phyloP scores from a whole-genome alignment of 2,329 filamentous ascomycete species.

The Claviceps humidiphila region DNA sequence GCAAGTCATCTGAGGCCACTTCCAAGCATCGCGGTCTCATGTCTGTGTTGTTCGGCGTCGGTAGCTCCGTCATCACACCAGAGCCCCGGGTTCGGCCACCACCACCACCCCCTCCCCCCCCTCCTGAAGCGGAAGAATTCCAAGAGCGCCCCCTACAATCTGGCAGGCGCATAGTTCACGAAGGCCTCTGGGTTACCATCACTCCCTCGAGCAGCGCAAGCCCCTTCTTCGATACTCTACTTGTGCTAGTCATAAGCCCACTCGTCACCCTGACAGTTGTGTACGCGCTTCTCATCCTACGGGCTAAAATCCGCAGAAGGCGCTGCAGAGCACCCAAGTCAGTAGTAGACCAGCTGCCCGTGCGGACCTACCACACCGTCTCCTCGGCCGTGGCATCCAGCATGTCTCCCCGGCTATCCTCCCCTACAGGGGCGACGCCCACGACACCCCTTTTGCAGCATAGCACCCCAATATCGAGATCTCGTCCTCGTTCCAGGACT shows the following conservation, averaged over 20 bases:
- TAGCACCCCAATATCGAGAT: constrained; percentile 25
- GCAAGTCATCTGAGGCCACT: constrained; percentile 19
- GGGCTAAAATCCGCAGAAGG: constrained; percentile 75
- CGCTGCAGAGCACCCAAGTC: constrained; percentile 97
- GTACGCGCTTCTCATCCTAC: constrained; percentile 74
- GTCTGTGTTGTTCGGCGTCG: constrained; percentile 37
- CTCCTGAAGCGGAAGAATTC: constrained; percentile 10
- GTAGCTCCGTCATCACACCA: constrained; percentile 17
- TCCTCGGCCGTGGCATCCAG: constrained; percentile 35
- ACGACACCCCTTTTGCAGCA: constrained; percentile 69
- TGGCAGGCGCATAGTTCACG: constrained; percentile 19
- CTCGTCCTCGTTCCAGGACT: constrained; percentile 51
- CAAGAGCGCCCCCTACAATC: constrained; percentile 7
- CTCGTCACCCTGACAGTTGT: constrained; percentile 86
- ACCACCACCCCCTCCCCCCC: constrained; percentile 14
- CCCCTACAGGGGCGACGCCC: constrained; percentile 51
- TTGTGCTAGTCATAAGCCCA: constrained; percentile 94
- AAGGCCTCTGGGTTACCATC: constrained; percentile 92
- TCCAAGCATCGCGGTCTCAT: constrained; percentile 26
- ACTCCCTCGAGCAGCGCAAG: constrained; percentile 80
- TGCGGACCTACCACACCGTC: constrained; percentile 88
- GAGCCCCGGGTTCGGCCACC: constrained; percentile 11
- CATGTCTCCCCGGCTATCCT: constrained; percentile 44
- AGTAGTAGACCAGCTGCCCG: constrained; percentile 84
- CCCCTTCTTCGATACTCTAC: constrained; percentile 87